phyloP scores from a whole-genome alignment of 106 monocot genomes.

The Amphibolis antarctica region DNA sequence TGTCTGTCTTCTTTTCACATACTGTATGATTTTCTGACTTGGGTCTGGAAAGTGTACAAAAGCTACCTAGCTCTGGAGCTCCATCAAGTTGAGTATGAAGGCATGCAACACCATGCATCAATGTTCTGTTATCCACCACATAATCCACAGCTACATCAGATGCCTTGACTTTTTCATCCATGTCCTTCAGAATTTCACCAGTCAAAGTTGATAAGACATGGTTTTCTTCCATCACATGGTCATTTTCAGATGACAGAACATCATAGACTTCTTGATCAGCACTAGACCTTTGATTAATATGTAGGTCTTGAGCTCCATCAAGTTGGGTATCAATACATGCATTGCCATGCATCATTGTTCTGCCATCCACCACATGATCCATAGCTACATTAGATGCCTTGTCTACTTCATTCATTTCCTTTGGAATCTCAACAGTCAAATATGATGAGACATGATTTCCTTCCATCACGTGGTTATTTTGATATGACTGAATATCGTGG shows the following conservation, averaged over 20 bases:
- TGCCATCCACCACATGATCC: neutral
- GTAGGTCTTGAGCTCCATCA: no score
- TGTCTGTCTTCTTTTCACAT: neutral
- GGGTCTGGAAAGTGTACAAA: slow-evolving; percentile 1
- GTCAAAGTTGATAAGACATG: no score
- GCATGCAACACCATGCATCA: neutral
- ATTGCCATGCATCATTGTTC: neutral
- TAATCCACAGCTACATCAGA: neutral
- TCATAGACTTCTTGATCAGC: no score
- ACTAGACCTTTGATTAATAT: no score
- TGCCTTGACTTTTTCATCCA: neutral
- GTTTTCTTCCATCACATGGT: no score
- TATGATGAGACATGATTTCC: no score
- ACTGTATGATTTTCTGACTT: neutral
- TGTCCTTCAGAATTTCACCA: no score
- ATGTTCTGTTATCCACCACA: neutral
- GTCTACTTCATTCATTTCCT: neutral
- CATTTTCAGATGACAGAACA: no score
- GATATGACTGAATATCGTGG: no score
- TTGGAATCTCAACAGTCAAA: no score
- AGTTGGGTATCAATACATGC: no score
- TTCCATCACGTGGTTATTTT: no score
- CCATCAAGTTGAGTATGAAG: slow-evolving; percentile 4
- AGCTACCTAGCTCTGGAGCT: slow-evolving; percentile 9
- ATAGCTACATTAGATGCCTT: neutral